phyloP scores from a whole-genome alignment of 140 eudicot genomes.

The Anethum foeniculum region DNA sequence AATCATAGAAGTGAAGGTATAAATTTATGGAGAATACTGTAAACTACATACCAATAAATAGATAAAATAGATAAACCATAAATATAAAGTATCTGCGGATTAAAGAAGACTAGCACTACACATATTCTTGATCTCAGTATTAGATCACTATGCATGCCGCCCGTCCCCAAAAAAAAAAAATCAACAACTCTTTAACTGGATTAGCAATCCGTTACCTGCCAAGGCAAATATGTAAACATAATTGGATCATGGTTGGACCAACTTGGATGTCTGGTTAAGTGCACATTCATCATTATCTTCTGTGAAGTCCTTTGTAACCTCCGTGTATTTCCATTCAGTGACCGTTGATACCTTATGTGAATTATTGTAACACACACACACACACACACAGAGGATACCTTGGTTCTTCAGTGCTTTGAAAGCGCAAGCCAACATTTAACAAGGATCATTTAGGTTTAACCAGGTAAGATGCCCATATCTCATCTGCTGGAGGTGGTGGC shows the following conservation, averaged over 20 bases:
- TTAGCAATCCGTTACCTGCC: not conserved
- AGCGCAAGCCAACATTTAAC: not conserved
- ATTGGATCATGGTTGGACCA: not conserved
- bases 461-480: constrained; percentile 83
- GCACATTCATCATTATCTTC: not conserved
- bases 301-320: not conserved
- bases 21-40: not conserved
- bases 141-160: not conserved
- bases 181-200: not conserved
- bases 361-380: not conserved
- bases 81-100: not conserved
- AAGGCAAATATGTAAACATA: not conserved
- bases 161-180: too few species aligned
- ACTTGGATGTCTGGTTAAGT: not conserved
- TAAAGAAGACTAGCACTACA: not conserved
- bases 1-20: not conserved
- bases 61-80: not conserved
- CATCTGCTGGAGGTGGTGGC: constrained; percentile 89
- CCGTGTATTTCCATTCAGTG: not conserved
- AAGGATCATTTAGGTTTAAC: constrained; percentile 38
- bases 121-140: not conserved
- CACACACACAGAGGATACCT: not conserved
- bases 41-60: not conserved
- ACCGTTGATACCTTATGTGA: not conserved
- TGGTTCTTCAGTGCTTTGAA: not conserved